Evolutionary conservation across 306 rosid species (phyloP).

Genomic region (Begonia fuchsioides): DNA sequence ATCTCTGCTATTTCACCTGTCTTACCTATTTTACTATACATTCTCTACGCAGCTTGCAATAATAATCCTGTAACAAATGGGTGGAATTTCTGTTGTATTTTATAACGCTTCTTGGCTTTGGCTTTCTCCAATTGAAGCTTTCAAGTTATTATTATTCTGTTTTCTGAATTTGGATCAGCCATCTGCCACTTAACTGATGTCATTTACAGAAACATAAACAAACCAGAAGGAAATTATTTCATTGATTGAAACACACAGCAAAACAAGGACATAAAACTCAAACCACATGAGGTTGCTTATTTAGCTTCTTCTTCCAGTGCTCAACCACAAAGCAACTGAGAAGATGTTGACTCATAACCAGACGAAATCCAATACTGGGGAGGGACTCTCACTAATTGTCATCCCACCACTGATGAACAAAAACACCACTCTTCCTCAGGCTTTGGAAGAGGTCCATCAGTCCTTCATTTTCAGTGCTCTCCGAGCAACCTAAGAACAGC

Average conservation of each 20-base stretch:
- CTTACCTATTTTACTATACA: slow-evolving; percentile 2
- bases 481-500: slow-evolving; percentile 59
- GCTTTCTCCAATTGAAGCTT: too few relatives aligned
- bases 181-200: too few relatives aligned
- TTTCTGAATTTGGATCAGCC: too few relatives aligned
- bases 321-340: slow-evolving; percentile 32
- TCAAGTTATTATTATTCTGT: too few relatives aligned
- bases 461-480: slow-evolving; percentile 17
- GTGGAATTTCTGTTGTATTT: too few relatives aligned
- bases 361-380: slow-evolving; percentile 7
- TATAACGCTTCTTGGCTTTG: too few relatives aligned
- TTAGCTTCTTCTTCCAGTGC: slow-evolving; percentile 23
- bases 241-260: neutral
- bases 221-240: too few relatives aligned
- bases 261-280: slow-evolving; percentile 1
- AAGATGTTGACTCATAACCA: slow-evolving; percentile 9
- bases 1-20: slow-evolving; percentile 23
- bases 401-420: slow-evolving; percentile 91
- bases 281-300: slow-evolving; percentile 35
- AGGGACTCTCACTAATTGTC: slow-evolving; percentile 7
- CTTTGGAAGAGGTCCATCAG: slow-evolving; percentile 52
- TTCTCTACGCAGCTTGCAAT: slow-evolving; percentile 19
- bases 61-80: slow-evolving; percentile 6
- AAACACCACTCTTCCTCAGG: slow-evolving; percentile 62
- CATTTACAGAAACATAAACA: too few relatives aligned